Conservation (phyloP, 148 eudicot genomes). For the Silene uniflora region DNA sequence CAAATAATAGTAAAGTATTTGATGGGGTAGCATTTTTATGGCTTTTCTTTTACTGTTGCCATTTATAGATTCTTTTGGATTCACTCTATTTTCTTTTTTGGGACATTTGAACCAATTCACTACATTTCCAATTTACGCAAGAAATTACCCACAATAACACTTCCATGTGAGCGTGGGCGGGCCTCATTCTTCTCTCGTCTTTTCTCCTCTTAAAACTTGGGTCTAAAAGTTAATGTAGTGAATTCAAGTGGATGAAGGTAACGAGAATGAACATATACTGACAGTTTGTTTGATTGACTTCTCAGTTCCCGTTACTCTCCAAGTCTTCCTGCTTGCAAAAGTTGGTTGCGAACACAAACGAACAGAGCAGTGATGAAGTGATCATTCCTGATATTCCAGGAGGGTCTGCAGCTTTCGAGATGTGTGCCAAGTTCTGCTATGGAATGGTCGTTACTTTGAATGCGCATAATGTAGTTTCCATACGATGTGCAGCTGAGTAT, state of each 20-base stretch:
- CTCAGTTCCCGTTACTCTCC: constrained; percentile 88
- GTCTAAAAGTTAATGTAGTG: not conserved
- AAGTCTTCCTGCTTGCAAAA: constrained; percentile 65
- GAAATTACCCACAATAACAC: not conserved
- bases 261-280: not conserved
- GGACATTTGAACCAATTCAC: not conserved
- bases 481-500: constrained; percentile 92
- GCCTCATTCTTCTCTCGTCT: not conserved
- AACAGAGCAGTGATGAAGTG: constrained; percentile 56
- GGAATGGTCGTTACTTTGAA: constrained; percentile 84
- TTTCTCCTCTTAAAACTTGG: not conserved
- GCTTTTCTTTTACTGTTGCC: not conserved
- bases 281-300: constrained; percentile 6
- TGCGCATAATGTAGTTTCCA: constrained; percentile 67
- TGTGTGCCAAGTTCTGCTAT: constrained; percentile 94
- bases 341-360: constrained; percentile 47
- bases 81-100: not conserved
- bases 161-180: not conserved
- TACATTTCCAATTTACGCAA: not conserved
- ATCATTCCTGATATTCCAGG: constrained; percentile 78
- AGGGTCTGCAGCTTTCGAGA: constrained; percentile 72
- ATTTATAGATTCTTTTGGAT: not conserved
- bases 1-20: not conserved
- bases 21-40: not conserved
- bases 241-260: too few species aligned